Evolutionary conservation across 306 rosid species (phyloP).

Genomic region (Lathyrus sativus): DNA sequence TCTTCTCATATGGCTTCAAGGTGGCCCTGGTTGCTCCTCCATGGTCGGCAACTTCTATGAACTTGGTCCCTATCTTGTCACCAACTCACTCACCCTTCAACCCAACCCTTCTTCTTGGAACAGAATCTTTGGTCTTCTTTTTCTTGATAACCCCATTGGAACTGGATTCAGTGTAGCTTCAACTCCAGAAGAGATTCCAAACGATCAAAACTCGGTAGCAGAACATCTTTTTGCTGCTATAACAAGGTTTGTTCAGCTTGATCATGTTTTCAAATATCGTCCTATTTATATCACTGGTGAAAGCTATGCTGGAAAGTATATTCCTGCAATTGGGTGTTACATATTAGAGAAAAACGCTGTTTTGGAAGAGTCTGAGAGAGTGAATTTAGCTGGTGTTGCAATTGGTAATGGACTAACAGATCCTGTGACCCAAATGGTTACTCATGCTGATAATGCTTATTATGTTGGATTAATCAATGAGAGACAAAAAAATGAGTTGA

Average conservation of each 20-base stretch:
- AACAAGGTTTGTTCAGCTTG: slow-evolving; percentile 50
- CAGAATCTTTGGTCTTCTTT: slow-evolving; percentile 59
- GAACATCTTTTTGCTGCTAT: slow-evolving; percentile 63
- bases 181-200: slow-evolving; percentile 58
- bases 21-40: slow-evolving; percentile 96
- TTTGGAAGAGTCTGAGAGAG: slow-evolving; percentile 32
- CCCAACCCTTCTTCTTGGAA: slow-evolving; percentile 77
- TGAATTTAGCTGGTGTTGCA: slow-evolving; percentile 66
- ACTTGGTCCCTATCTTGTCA: slow-evolving; percentile 78
- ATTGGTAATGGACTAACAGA: slow-evolving; percentile 78
- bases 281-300: slow-evolving; percentile 32
- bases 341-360: slow-evolving; percentile 46
- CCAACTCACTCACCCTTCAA: slow-evolving; percentile 41
- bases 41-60: slow-evolving; percentile 76
- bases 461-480: slow-evolving; percentile 64
- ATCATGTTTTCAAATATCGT: slow-evolving; percentile 53
- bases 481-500: slow-evolving; percentile 44
- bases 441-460: slow-evolving; percentile 64
- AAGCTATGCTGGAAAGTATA: slow-evolving; percentile 13
- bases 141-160: slow-evolving; percentile 81
- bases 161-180: slow-evolving; percentile 78
- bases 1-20: slow-evolving; percentile 86
- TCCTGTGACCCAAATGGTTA: slow-evolving; percentile 55
- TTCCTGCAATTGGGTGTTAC: slow-evolving; percentile 70
- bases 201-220: slow-evolving; percentile 54